Evolutionary conservation across 352 stramenopile genomes (phyloP).

Genomic region (Globisporangium camurandrum): DNA sequence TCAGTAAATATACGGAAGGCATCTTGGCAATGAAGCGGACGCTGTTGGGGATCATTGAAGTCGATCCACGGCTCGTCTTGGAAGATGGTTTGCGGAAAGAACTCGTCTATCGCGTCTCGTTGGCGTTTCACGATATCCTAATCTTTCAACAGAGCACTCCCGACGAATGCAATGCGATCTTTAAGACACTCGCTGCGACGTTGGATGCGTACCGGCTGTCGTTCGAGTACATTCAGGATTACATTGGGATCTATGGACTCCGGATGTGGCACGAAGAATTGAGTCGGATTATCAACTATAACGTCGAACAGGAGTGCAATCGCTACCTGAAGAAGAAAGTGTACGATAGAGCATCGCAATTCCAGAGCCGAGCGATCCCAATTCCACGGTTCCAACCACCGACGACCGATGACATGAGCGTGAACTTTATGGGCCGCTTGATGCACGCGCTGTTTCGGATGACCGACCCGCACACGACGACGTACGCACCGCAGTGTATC

Average conservation of each 20-base stretch:
- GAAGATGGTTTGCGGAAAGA: conserved; percentile 93
- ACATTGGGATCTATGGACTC: conserved; percentile 91
- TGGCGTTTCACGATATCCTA: conserved; percentile 81
- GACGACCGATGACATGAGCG: conserved; percentile 73
- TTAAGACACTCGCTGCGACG: conserved; percentile 74
- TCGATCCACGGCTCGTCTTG: conserved; percentile 90
- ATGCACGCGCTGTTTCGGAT: conserved; percentile 91
- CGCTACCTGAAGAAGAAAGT: conserved; percentile 94
- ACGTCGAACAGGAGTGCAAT: conserved; percentile 94
- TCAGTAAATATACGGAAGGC: conserved; percentile 94
- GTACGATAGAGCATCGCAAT: conserved; percentile 86
- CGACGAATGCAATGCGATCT: conserved; percentile 79
- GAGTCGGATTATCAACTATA: conserved; percentile 92
- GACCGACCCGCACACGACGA: conserved; percentile 87
- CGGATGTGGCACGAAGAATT: conserved; percentile 95
- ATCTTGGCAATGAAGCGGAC: conserved; percentile 94
- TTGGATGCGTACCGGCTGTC: conserved; percentile 88
- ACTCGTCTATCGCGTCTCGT: conserved; percentile 86
- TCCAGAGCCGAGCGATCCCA: conserved; percentile 87
- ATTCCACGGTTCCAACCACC: conserved; percentile 89
- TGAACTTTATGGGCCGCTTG: conserved; percentile 92
- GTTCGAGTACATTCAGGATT: conserved; percentile 96
- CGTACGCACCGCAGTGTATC: conserved; percentile 89
- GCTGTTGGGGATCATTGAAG: conserved; percentile 90
- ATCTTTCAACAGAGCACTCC: conserved; percentile 83